Conservation (phyloP, 1,139 yeast species). For the Diutina neorugosa region DNA sequence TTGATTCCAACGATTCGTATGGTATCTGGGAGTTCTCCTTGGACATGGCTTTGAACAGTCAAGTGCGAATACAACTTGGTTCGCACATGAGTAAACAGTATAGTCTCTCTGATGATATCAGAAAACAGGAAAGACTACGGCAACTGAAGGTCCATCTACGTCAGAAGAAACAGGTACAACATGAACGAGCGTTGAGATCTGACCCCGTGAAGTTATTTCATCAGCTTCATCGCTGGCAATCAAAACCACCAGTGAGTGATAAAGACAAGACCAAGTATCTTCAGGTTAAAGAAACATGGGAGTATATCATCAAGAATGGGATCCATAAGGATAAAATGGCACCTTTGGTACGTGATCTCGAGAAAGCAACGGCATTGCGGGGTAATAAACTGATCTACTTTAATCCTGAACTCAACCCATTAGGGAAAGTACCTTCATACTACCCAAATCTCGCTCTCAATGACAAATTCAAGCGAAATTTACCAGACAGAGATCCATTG, state of each 20-base stretch:
- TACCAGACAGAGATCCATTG: not conserved
- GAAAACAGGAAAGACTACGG: conserved; percentile 25
- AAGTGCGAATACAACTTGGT: not conserved
- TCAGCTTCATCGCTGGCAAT: conserved; percentile 13
- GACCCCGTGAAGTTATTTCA: conserved; percentile 25
- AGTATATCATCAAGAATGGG: conserved; percentile 22
- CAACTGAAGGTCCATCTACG: conserved; percentile 26
- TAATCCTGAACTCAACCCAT: conserved; percentile 35
- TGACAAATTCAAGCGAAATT: not conserved
- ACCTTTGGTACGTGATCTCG: conserved; percentile 12
- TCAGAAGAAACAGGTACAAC: conserved; percentile 22
- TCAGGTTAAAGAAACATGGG: conserved; percentile 27
- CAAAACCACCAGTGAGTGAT: conserved; percentile 6
- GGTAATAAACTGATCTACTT: conserved; percentile 29
- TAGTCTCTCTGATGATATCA: conserved; percentile 29
- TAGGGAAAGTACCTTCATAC: conserved; percentile 28
- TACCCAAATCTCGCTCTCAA: not conserved
- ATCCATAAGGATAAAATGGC: conserved; percentile 21
- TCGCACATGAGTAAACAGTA: conserved; percentile 10
- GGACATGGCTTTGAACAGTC: not conserved
- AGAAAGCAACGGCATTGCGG: conserved; percentile 18
- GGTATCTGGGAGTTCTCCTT: not conserved
- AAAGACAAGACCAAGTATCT: conserved; percentile 15
- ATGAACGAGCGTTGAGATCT: conserved; percentile 15
- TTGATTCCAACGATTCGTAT: conserved; percentile 27